Base-by-base conservation (phyloP, 2,329 filamentous ascomycete genomes). In the Apiospora rasikravindrae region DNA sequence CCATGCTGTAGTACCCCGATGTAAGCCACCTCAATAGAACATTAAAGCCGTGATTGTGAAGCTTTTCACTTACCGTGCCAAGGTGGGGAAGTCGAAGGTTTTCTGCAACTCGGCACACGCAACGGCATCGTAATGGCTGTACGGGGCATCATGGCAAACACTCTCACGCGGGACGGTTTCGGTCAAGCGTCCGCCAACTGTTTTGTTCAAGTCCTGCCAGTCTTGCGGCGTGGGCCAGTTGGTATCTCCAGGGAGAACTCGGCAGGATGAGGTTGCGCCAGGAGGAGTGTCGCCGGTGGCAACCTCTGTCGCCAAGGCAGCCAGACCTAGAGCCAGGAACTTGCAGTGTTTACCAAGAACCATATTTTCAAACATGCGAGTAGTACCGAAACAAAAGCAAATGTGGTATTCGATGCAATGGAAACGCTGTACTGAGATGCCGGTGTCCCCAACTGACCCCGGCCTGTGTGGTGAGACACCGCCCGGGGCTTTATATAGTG, bases 71-170 rank as follows among this genome's bases (percentile, higher is more conserved):
- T 64, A 64, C 57, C 57, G 29, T 40, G 33, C 57, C 33, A 64
- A n/a, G 10, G 7, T 64, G 19, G 57, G 57, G 19, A 33, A 67
- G 8, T 47, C 69, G 68, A 69, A 73, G 8, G 5, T 51, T 51
- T 69, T 81, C 78, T 1, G 82, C 78, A 8, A 75, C 79, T 0
- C 80, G 75, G 51, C 53, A 81, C 40, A 82, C 37, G 67, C 69
- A 10, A 11, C 57, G 19, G 57, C 29, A n/a, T 64, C 57, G 29
- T 64, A 64, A 3, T 33, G 57, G 29, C n/a, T 13, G 19, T 64
- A 64, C 16, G 57, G 57, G 29, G 33, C 57, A 24, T 24, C 71
- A n/a, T 72, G 71, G 73, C 78, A 79, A 2, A 77, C 75, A 14
- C 69, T 44, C 1, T 77, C 78, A n/a, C 78, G 57, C 19, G 78